Percentiles rank a stretch among this genome's conserved stretches.
Evolutionary conservation across 768 basidiomycete genomes (phyloP).

Genomic region (Tulasnella sp.): DNA sequence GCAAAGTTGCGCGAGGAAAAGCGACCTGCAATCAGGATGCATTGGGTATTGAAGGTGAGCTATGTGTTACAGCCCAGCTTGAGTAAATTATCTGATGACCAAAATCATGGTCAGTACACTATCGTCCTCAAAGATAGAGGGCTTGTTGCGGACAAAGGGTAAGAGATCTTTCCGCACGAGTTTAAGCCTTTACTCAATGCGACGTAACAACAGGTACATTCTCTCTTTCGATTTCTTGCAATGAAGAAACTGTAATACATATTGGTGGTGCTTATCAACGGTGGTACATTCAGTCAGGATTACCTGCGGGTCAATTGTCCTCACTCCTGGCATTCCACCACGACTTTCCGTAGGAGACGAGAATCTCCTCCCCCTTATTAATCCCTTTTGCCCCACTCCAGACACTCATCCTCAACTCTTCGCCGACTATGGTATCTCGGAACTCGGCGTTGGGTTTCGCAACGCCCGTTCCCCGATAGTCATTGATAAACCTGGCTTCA

Average conservation of each 20-base stretch:
- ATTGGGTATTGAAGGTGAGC: slow-evolving; percentile 17
- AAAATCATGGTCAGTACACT: slow-evolving; percentile 16
- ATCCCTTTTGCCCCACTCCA: slow-evolving; percentile 51
- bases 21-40: slow-evolving; percentile 5
- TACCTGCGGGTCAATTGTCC: background rate
- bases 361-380: slow-evolving; percentile 68
- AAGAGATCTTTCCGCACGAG: background rate
- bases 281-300: background rate
- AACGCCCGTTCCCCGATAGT: slow-evolving; percentile 63
- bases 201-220: background rate
- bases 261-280: background rate
- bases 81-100: background rate
- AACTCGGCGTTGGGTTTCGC: slow-evolving; percentile 60
- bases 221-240: slow-evolving; percentile 7
- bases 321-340: slow-evolving; percentile 54
- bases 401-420: slow-evolving; percentile 66
- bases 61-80: background rate
- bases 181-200: background rate
- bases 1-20: background rate
- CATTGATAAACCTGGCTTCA: slow-evolving; percentile 81
- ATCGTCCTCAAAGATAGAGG: slow-evolving; percentile 14
- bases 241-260: background rate
- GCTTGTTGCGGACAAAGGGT: slow-evolving; percentile 17
- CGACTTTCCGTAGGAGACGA: slow-evolving; percentile 79
- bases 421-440: slow-evolving; percentile 39